Evolutionary conservation across 176 grass and related monocot genomes (phyloP).

Genomic region (Metroxylon sagu): DNA sequence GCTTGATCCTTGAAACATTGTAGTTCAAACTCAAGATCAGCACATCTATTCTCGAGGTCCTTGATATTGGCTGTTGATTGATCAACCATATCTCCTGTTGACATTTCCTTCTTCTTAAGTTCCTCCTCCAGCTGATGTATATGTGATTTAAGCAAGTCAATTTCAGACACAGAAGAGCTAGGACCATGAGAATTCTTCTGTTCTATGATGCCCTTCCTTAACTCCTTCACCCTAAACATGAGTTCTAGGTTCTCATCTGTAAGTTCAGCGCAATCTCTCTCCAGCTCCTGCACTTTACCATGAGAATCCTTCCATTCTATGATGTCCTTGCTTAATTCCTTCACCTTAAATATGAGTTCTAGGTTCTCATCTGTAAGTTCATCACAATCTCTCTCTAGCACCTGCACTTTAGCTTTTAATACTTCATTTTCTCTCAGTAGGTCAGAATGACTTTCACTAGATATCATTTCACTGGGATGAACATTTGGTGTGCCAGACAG

Average conservation of each 20-base stretch:
- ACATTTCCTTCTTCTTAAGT: conserved; percentile 20
- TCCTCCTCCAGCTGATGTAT: conserved; percentile 36
- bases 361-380: conserved; percentile 91
- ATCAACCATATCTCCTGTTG: conserved; percentile 7
- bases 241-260: conserved; percentile 78
- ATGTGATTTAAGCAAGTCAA: conserved; percentile 33
- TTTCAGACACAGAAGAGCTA: conserved; percentile 25
- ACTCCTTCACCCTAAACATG: conserved; percentile 68
- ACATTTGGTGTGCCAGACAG: conserved; percentile 31
- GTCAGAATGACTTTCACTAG: conserved; percentile 40
- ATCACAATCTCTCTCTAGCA: conserved; percentile 71
- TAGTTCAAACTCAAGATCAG: conserved; percentile 61
- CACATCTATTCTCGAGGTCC: conserved; percentile 54
- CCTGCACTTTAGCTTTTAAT: conserved; percentile 65
- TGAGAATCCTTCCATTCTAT: conserved; percentile 25
- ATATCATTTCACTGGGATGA: conserved; percentile 26
- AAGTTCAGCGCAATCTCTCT: conserved; percentile 76
- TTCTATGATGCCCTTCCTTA: conserved; percentile 28
- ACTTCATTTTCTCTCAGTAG: conserved; percentile 58
- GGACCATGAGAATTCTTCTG: conserved; percentile 23
- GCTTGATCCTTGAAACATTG: conserved; percentile 42
- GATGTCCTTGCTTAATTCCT: conserved; percentile 36
- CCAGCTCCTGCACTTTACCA: conserved; percentile 68
- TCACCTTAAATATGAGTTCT: conserved; percentile 66
- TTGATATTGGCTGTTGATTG: conserved; percentile 30